A percentile compares a stretch with the other conserved stretches of the same genome.
Conservation (phyloP, 2,329 filamentous ascomycete genomes). For the Trichoderma sp. region DNA sequence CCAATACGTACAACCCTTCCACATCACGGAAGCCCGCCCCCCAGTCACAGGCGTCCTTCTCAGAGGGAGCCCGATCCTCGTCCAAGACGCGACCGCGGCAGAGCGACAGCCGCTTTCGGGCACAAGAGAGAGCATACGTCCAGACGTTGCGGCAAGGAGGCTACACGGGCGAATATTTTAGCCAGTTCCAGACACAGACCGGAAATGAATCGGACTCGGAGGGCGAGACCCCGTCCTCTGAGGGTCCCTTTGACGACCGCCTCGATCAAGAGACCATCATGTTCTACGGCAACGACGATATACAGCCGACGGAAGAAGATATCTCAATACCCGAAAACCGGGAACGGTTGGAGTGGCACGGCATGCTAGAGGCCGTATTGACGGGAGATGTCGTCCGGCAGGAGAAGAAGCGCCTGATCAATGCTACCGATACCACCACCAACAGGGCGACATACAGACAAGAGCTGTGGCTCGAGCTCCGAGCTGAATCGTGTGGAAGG, state of each 20-base stretch:
- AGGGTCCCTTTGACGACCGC: conserved; percentile 78
- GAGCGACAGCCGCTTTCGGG: conserved; percentile 47
- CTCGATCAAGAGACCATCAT: conserved; percentile 92
- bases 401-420: conserved; percentile 93
- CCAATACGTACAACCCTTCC: conserved; percentile 75
- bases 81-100: conserved; percentile 51
- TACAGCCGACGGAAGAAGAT: conserved; percentile 86
- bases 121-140: conserved; percentile 88
- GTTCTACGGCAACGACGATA: conserved; percentile 86
- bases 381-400: conserved; percentile 97
- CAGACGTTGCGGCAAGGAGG: conserved; percentile 82
- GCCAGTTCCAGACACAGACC: conserved; percentile 60
- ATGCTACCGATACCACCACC: conserved; percentile 60
- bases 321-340: conserved; percentile 82
- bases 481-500: conserved; percentile 79
- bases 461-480: conserved; percentile 84
- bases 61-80: conserved; percentile 47
- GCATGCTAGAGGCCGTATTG: conserved; percentile 92
- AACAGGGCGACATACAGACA: conserved; percentile 68
- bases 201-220: conserved; percentile 82
- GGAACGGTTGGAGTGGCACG: conserved; percentile 94
- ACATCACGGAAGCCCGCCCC: conserved; percentile 52
- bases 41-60: conserved; percentile 42
- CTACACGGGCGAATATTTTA: conserved; percentile 62
- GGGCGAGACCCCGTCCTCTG: conserved; percentile 84